Percentiles rank a stretch among this genome's conserved stretches.
These are phyloP conservation scores for Thermothielavioides terrestris DNA, from an alignment of 495 filamentous ascomycete genomes.

Conservation along the genomic window DNA sequence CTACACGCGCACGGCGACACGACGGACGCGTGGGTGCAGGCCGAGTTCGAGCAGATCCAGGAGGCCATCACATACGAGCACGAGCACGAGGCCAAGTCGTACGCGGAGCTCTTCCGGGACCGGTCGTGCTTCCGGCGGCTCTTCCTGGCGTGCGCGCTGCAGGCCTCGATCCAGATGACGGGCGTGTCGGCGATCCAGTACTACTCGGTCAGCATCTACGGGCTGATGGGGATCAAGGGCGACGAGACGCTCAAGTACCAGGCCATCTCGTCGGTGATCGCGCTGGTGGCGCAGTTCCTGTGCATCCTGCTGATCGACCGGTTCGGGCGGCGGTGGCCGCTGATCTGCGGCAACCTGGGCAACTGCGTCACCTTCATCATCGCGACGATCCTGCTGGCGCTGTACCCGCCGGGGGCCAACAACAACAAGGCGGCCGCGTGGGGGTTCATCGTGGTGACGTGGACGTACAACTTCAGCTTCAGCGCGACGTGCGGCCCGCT, in stretches of 20 bases:
- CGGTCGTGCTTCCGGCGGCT: constrained; percentile 7
- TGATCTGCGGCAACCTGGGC: constrained; percentile 4
- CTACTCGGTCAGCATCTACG: constrained; percentile 10
- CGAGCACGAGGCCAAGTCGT: constrained; percentile 6
- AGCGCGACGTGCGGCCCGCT: constrained; percentile 5
- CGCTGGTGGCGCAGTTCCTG: constrained; percentile 1
- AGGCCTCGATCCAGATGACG: constrained; percentile 5
- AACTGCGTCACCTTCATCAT: constrained; percentile 10
- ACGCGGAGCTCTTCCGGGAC: constrained; percentile 4
- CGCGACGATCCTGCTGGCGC: constrained; percentile 5
- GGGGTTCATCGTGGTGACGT: constrained; percentile 6
- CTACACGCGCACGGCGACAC: constrained; percentile 7
- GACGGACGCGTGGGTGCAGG: constrained; percentile 2
- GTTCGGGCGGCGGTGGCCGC: constrained; percentile 5
- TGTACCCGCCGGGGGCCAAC: background rate
- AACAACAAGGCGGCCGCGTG: constrained; percentile 4
- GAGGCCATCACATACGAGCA: background rate
- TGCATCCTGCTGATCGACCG: constrained; percentile 6
- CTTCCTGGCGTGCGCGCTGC: constrained; percentile 1
- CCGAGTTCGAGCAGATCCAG: constrained; percentile 4
- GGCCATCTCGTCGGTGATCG: constrained; percentile 7
- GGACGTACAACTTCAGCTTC: constrained; percentile 10
- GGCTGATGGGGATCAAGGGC: constrained; percentile 2
- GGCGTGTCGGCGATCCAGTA: constrained; percentile 9
- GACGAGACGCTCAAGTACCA: constrained; percentile 10